These are phyloP conservation scores for Cordyceps pruinosa DNA, from an alignment of 2,329 filamentous ascomycete genomes.

Conservation along the genomic window DNA sequence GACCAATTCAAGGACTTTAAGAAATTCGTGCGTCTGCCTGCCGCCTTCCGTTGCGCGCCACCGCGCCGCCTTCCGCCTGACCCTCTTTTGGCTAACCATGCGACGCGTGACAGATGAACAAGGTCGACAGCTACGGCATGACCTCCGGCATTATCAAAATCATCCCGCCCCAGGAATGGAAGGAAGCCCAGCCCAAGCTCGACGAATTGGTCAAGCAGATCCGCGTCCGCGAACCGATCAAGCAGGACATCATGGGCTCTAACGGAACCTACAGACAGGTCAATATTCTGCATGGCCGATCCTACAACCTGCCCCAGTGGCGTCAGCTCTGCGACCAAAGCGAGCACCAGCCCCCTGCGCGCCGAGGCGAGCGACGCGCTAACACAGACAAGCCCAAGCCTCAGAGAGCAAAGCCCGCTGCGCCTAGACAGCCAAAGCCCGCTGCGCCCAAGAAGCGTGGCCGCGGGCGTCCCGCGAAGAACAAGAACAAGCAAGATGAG, in stretches of 20 bases:
- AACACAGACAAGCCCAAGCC: conserved; percentile 48
- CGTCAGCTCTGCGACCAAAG: conserved; percentile 87
- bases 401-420: conserved; percentile 32
- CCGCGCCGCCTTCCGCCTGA: neutral
- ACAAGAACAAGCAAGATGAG: conserved; percentile 28
- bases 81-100: conserved; percentile 8
- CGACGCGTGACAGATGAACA: conserved; percentile 51
- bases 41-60: neutral
- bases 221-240: conserved; percentile 92
- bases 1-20: conserved; percentile 91
- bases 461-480: conserved; percentile 32
- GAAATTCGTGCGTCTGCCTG: conserved; percentile 59
- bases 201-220: conserved; percentile 86
- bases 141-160: conserved; percentile 95
- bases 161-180: conserved; percentile 91
- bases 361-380: conserved; percentile 72
- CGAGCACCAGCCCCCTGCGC: conserved; percentile 90
- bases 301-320: conserved; percentile 97
- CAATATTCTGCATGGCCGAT: conserved; percentile 91
- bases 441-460: conserved; percentile 33
- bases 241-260: conserved; percentile 94
- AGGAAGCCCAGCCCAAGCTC: conserved; percentile 66
- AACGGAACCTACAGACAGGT: conserved; percentile 94
- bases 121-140: conserved; percentile 93
- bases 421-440: conserved; percentile 25